A percentile compares a stretch with the other conserved stretches of the same genome.
Evolutionary conservation across 2,329 filamentous ascomycete species (phyloP).

Genomic region (Fusarium goolgardi): DNA sequence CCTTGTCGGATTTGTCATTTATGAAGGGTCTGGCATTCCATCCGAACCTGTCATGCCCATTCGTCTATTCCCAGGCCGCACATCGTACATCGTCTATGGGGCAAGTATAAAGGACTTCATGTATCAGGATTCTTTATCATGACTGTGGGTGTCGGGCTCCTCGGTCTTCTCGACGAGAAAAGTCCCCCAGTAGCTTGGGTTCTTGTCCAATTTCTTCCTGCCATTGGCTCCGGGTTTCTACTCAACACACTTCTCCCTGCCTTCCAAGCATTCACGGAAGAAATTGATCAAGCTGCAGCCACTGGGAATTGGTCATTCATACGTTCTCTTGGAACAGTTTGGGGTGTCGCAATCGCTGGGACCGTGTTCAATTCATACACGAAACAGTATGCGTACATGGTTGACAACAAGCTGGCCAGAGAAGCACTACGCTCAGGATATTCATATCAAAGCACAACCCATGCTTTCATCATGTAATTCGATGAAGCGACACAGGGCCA

Average conservation of each 20-base stretch:
- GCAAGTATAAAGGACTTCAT: conserved; percentile 52
- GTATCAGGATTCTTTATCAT: conserved; percentile 53
- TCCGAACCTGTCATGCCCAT: conserved; percentile 44
- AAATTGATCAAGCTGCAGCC: conserved; percentile 52
- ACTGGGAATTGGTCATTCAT: conserved; percentile 57
- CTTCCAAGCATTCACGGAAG: conserved; percentile 53
- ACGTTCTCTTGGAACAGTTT: conserved; percentile 57
- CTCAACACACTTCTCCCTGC: conserved; percentile 58
- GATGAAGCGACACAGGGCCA: conserved; percentile 29
- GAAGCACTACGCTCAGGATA: conserved; percentile 41
- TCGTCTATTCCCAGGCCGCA: conserved; percentile 40
- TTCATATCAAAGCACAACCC: conserved; percentile 47
- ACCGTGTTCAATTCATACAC: conserved; percentile 54
- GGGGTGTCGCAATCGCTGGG: conserved; percentile 59
- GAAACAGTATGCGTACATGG: conserved; percentile 35
- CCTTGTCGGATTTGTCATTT: conserved; percentile 32
- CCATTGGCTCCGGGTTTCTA: conserved; percentile 57
- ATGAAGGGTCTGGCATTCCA: conserved; percentile 39
- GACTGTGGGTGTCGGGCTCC: conserved; percentile 56
- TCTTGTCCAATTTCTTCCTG: conserved; percentile 54
- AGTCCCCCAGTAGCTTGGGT: conserved; percentile 54
- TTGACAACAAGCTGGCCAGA: conserved; percentile 36
- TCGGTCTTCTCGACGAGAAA: conserved; percentile 52
- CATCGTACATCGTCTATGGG: conserved; percentile 45
- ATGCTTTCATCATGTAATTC: conserved; percentile 42